Evolutionary conservation across 2,329 filamentous ascomycete genomes (phyloP), one percentile per base, ranked within the genome.

Genomic region (Ophiostoma sp.): DNA sequence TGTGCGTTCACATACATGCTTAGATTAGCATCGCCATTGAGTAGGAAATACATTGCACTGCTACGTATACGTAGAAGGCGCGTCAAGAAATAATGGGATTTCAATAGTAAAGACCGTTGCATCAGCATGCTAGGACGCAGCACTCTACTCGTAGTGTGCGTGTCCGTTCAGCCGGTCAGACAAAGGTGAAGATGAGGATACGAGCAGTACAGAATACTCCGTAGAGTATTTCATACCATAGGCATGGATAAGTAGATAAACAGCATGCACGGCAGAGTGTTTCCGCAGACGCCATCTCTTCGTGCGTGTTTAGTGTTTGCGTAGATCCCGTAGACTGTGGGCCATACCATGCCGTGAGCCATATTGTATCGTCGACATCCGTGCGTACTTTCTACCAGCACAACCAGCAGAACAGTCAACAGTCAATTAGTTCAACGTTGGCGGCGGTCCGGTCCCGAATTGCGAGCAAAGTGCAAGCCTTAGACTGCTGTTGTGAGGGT

Each of bases 231-330:
- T 14, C 45, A 47, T 47, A 14, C 9, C 16, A 45, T 11, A 45
- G 42, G 2, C 42, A 27, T 55, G n/a, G n/a, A 27, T n/a, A 52
- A 60, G 18, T 60, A 60, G 36, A 38, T 38, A 12, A 60, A 14
- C 55, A n/a, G 55, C 55, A 60, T 38, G 27, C 55, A 36, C 55
- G 36, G 55, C 55, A 60, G 36, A 60, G 55, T 60, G 55, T 16
- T 60, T 60, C 36, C 55, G 55, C 36, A 16, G 2, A 40, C 4
- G 3, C 27, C 55, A 40, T 40, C n/a, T 5, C n/a, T 55, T 27
- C 27, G 16, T 49, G 45, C 47, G 16, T 55, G 49, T 27, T 27
- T 55, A 36, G 49, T 55, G 49, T 8, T 27, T 27, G 49, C 49
- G 42, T 12, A 55, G 49, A 55, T 55, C 49, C 49, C 49, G 49